phyloP scores from a whole-genome alignment of 495 filamentous ascomycete species.

The Neurospora tetrasperma region DNA sequence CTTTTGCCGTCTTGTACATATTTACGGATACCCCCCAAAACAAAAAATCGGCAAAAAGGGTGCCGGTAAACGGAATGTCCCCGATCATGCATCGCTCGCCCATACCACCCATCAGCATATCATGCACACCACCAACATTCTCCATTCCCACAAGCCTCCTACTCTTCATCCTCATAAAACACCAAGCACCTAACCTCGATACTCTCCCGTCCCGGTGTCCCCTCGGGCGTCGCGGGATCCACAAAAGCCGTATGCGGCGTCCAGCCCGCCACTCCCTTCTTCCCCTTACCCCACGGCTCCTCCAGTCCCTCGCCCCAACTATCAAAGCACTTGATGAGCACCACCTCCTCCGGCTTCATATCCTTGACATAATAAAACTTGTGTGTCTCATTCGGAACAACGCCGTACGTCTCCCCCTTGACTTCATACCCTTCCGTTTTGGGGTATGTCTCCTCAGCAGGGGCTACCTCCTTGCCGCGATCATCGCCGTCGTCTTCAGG shows the following conservation, averaged over 20 bases:
- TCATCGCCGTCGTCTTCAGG: conserved; percentile 26
- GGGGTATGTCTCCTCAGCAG: conserved; percentile 12
- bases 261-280: conserved; percentile 43
- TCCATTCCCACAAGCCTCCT: not conserved
- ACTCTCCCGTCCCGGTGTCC: conserved; percentile 59
- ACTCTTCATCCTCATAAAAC: conserved; percentile 41
- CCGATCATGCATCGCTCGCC: not conserved
- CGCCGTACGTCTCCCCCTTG: conserved; percentile 57
- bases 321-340: conserved; percentile 82
- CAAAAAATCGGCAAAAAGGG: not conserved
- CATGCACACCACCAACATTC: too few relatives aligned
- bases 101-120: not conserved
- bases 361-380: conserved; percentile 74
- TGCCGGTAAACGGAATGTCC: not conserved
- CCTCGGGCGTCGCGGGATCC: conserved; percentile 56
- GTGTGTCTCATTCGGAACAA: conserved; percentile 48
- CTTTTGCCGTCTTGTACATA: not conserved
- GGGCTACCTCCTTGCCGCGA: conserved; percentile 26
- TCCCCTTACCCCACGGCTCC: conserved; percentile 24
- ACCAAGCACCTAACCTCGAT: conserved; percentile 83
- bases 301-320: conserved; percentile 44
- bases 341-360: conserved; percentile 62
- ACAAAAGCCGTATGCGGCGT: conserved; percentile 80
- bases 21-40: not conserved
- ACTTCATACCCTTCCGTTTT: conserved; percentile 34